Base-by-base conservation (phyloP, 306 rosid species). In the Carpinus fangiana region DNA sequence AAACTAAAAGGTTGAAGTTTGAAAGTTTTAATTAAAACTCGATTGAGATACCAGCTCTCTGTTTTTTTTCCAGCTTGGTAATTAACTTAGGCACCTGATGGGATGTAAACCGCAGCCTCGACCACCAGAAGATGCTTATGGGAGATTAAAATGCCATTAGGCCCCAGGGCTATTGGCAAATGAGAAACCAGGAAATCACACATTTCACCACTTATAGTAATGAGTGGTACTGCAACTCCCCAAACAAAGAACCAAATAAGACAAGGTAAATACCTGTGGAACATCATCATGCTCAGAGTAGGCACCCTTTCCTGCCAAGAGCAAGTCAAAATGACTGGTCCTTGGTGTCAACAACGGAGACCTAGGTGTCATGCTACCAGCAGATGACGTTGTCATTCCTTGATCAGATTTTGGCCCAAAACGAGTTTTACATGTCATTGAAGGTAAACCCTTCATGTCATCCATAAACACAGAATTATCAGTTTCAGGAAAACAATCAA, bases 401-500 rank as follows among this genome's bases (percentile, higher is more conserved):
- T 93, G 99, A 83, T 95, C 99, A 84, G 99, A 95, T 90, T 93
- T 95, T 47, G 97, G 99, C 78, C 98, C 99, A 86, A 95, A 95
- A 70, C 98, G 99, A 86, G 96, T 93, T 91, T 87, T 93, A 79
- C 98, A 95, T 67, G 97, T 91, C 87, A 95, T 95, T 55, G 87
- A 89, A 75, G 99, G 97, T 75, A 95, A 86, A 59, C 97, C 96
- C 87, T 95, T 95, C 75, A 95, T 83, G 75, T 93, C 99, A 77
- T 95, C 99, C 97, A 95, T 90, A 73, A 87, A 89, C 80, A 69
- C 81, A 64, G 91, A 87, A 86, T 89, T 93, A 68, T 95, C 99
- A 13, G 90, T 83, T 85, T 93, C 99, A 76, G 94, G 98, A 76
- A 91, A 93, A 84, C 98, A 95, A 81, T 95, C 99, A 47, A 93